Conservation (phyloP, 108 stramenopile species). For the Cyclotella kingstonii region DNA sequence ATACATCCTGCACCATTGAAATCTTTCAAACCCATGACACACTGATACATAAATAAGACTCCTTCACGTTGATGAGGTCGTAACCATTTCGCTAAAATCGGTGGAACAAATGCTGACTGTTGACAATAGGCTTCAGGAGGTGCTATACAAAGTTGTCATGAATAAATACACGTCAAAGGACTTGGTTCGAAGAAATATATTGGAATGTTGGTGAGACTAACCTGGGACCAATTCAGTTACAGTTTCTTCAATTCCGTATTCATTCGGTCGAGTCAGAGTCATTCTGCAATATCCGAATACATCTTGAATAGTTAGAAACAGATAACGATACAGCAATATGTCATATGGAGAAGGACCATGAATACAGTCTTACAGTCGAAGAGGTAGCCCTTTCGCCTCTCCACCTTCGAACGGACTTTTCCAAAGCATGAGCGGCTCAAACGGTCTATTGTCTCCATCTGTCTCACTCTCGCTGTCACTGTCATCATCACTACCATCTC, state of each 20-base stretch:
- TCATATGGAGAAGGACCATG: not conserved
- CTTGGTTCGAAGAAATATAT: not conserved
- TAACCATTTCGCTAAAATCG: constrained; percentile 91
- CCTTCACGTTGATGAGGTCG: constrained; percentile 98
- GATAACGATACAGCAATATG: not conserved
- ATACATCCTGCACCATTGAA: constrained; percentile 92
- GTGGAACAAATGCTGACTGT: constrained; percentile 84
- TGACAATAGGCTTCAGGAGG: constrained; percentile 59
- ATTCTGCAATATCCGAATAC: constrained; percentile 33
- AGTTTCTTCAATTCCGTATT: constrained; percentile 82
- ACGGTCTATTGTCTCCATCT: constrained; percentile 60
- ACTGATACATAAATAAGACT: constrained; percentile 96
- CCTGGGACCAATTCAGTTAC: constrained; percentile 53
- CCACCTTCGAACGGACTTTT: constrained; percentile 76
- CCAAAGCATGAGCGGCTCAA: constrained; percentile 83
- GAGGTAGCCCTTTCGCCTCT: constrained; percentile 75
- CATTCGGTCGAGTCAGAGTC: constrained; percentile 68
- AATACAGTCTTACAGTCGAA: constrained; percentile 49
- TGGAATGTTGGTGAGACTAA: not conserved
- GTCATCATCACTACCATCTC: constrained; percentile 12
- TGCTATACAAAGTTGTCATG: constrained; percentile 31
- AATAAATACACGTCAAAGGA: not conserved
- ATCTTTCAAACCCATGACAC: constrained; percentile 90
- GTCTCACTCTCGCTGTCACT: constrained; percentile 59
- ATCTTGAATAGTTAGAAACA: constrained; percentile 1